These are phyloP conservation scores for Naganishia sp. DNA, from an alignment of 1,284 basidiomycete genomes.

Conservation along the genomic window DNA sequence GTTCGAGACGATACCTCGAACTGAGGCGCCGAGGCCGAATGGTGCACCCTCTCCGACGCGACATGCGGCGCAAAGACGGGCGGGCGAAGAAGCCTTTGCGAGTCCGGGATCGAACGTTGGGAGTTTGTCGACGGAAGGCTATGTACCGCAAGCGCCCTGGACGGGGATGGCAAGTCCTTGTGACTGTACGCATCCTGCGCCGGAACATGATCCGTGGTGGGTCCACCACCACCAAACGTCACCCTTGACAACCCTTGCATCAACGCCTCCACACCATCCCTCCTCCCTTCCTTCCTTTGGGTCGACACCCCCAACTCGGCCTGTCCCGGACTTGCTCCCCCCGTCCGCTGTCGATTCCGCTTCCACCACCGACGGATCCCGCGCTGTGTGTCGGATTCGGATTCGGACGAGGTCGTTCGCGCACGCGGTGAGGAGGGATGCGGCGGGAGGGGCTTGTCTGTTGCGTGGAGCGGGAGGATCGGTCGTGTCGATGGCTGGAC, in stretches of 20 bases:
- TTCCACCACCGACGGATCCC: conserved; percentile 18
- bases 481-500: not conserved
- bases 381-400: not conserved
- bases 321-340: conserved; percentile 9
- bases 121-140: not conserved
- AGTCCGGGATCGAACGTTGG: not conserved
- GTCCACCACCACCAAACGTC: not conserved
- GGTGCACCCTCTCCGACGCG: not conserved
- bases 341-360: conserved; percentile 9
- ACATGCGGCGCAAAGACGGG: conserved; percentile 23
- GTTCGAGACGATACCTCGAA: not conserved
- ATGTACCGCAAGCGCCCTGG: not conserved
- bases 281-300: not conserved
- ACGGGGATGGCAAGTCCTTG: too few species aligned
- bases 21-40: conserved; percentile 12
- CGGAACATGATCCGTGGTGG: not conserved
- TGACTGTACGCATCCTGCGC: not conserved
- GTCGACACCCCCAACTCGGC: conserved; percentile 13
- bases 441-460: conserved; percentile 7
- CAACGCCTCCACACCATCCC: conserved; percentile 17
- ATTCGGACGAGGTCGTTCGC: not conserved
- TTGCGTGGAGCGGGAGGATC: conserved; percentile 11
- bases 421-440: not conserved
- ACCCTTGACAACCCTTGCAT: conserved; percentile 7
- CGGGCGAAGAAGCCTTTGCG: not conserved